Evolutionary conservation across 2,329 filamentous ascomycete species (phyloP).

Genomic region (Cercospora beticola): DNA sequence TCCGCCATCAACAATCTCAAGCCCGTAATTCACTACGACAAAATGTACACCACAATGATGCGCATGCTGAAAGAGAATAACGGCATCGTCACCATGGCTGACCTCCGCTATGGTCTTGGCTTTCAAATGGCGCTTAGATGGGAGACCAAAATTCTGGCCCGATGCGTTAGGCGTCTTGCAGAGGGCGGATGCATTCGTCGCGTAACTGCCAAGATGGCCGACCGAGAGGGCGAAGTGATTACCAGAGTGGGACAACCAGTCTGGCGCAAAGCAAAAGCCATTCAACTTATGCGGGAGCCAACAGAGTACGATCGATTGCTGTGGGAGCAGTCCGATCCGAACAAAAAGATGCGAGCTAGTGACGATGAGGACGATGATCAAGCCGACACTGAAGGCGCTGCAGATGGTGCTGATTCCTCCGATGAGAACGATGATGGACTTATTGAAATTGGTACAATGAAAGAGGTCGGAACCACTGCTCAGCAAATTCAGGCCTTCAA

Average conservation of each 20-base stretch:
- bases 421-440: constrained; percentile 11
- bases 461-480: constrained; percentile 7
- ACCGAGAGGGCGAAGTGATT: constrained; percentile 23
- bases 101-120: constrained; percentile 52
- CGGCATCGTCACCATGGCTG: constrained; percentile 53
- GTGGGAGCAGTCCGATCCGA: constrained; percentile 23
- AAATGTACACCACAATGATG: constrained; percentile 52
- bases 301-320: constrained; percentile 33
- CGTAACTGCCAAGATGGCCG: constrained; percentile 18
- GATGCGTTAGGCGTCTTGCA: constrained; percentile 43
- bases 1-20: constrained; percentile 16
- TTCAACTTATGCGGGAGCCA: constrained; percentile 45
- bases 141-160: constrained; percentile 42
- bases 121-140: constrained; percentile 36
- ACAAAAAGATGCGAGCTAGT: background rate
- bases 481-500: background rate
- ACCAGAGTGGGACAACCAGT: constrained; percentile 7
- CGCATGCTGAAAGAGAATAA: constrained; percentile 49
- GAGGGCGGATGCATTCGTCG: constrained; percentile 42
- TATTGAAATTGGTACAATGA: constrained; percentile 10
- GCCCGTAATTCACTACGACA: constrained; percentile 45
- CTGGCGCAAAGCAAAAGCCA: constrained; percentile 20
- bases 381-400: constrained; percentile 3
- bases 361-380: constrained; percentile 15
- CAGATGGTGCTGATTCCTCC: background rate